Percentiles rank a stretch among this genome's conserved stretches.
Conservation (phyloP, 768 basidiomycete genomes). For the Agrocybe pediades region DNA sequence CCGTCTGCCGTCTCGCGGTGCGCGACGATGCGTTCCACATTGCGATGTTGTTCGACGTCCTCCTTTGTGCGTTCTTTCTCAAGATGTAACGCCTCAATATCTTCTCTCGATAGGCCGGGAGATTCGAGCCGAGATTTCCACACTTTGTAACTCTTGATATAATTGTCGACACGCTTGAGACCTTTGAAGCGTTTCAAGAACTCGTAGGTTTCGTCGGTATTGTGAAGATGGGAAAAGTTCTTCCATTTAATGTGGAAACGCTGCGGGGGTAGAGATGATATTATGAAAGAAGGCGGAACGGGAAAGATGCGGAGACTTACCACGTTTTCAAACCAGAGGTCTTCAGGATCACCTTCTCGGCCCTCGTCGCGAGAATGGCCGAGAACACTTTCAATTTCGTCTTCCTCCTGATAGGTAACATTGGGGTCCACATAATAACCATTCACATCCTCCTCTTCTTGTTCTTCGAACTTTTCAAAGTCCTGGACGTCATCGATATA, state of each 20-base stretch:
- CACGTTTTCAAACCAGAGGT: slow-evolving; percentile 87
- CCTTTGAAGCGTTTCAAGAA: slow-evolving; percentile 96
- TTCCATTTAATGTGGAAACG: slow-evolving; percentile 99
- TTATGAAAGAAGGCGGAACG: slow-evolving; percentile 9
- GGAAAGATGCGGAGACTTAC: slow-evolving; percentile 42
- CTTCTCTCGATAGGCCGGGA: slow-evolving; percentile 78
- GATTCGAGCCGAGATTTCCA: slow-evolving; percentile 69
- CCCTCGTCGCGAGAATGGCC: slow-evolving; percentile 87
- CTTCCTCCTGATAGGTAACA: slow-evolving; percentile 61
- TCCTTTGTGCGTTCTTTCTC: slow-evolving; percentile 92
- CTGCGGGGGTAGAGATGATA: slow-evolving; percentile 39
- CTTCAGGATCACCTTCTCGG: slow-evolving; percentile 71
- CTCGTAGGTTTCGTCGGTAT: slow-evolving; percentile 98
- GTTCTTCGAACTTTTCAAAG: slow-evolving; percentile 70
- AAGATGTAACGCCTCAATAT: slow-evolving; percentile 84
- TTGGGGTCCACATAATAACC: slow-evolving; percentile 59
- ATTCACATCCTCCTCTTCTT: slow-evolving; percentile 61
- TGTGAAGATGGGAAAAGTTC: slow-evolving; percentile 95
- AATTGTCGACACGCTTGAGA: slow-evolving; percentile 97
- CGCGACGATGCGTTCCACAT: slow-evolving; percentile 87
- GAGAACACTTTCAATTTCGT: slow-evolving; percentile 92
- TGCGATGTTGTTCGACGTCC: slow-evolving; percentile 87
- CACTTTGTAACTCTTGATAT: slow-evolving; percentile 86
- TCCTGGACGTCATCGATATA: slow-evolving; percentile 83
- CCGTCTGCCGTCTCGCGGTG: slow-evolving; percentile 65